phyloP scores from a whole-genome alignment of 371 early-diverging fungal species.

The Saksenaea oblongispora region DNA sequence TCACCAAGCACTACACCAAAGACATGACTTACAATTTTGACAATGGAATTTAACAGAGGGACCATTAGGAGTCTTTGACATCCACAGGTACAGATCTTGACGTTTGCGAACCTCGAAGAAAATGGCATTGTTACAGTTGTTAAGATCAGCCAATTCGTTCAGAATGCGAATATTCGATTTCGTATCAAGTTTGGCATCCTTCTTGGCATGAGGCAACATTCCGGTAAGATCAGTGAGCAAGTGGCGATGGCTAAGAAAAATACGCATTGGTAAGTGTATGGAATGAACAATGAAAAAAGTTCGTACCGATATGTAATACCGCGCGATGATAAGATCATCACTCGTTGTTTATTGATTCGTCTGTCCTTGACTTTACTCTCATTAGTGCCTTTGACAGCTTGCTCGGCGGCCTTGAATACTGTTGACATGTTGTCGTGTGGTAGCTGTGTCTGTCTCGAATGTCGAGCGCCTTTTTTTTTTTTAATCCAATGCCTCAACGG shows the following conservation, averaged over 20 bases:
- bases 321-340: constrained; percentile 86
- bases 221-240: constrained; percentile 85
- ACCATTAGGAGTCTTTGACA: constrained; percentile 92
- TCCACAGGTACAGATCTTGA: constrained; percentile 95
- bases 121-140: constrained; percentile 96
- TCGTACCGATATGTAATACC: constrained; percentile 85
- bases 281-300: neutral
- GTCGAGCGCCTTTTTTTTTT: neutral
- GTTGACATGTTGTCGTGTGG: constrained; percentile 36
- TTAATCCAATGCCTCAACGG: too few species aligned
- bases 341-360: constrained; percentile 84
- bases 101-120: constrained; percentile 95
- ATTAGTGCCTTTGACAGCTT: constrained; percentile 26
- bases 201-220: constrained; percentile 93
- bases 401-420: constrained; percentile 39
- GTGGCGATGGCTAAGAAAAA: constrained; percentile 79
- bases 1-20: neutral
- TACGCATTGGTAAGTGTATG: neutral
- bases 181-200: constrained; percentile 91
- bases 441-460: neutral
- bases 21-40: constrained; percentile 72
- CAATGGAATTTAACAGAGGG: constrained; percentile 95
- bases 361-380: constrained; percentile 35
- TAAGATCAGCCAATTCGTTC: constrained; percentile 94
- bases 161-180: constrained; percentile 86